Base-by-base conservation (phyloP, 441 rosid genomes). In the Rhodomyrtus psidioides region DNA sequence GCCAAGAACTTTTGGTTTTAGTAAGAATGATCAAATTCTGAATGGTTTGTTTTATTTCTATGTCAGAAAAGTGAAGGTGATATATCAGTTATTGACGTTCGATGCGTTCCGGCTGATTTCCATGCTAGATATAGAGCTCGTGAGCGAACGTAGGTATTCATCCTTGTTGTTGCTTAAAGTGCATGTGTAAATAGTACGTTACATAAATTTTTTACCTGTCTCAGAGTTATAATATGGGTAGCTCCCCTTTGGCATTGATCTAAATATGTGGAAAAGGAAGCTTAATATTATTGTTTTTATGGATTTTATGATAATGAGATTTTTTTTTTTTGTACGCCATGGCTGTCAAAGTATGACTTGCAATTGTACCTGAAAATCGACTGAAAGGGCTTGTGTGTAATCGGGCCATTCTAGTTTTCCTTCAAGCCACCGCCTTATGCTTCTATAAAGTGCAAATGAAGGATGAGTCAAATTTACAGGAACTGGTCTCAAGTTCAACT, bases 141-240 rank as follows among this genome's bases (percentile, higher is more conserved):
- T 89, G 99, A 96, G 89, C 98, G 99, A 93, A 97, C 91, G 98
- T 97, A 93, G 93, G 99, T 94, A 92, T 90, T 92, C 86, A 55
- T 83, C 34, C 57, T 34, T 74, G 30, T 57, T 83, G 81, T 86
- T 60, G n/a, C 70, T 19, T 24, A 15, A 56, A 76, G 53, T n/a
- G 44, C 27, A 34, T 58, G 51, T 42, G 51, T 44, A 30, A 62
- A 34, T 65, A 34, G 76, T 34, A 34, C 76, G 46, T 65, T 34
- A 34, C 2, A 34, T 65, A 65, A 34, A 34, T 19, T 65, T 62
- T 62, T 62, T 62, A 39, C 81, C 81, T 74, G 81, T 74, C 27
- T 74, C 27, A 42, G 27, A 42, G 81, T 74, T 58, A 30, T 58
- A n/a, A n/a, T 58, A 26, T 12, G 17, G 30, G 62, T n/a, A 12